A percentile compares a stretch with the other conserved stretches of the same genome.
These are phyloP conservation scores for Penicillium longicatenatum DNA, from an alignment of 495 filamentous ascomycete species.

Conservation along the genomic window DNA sequence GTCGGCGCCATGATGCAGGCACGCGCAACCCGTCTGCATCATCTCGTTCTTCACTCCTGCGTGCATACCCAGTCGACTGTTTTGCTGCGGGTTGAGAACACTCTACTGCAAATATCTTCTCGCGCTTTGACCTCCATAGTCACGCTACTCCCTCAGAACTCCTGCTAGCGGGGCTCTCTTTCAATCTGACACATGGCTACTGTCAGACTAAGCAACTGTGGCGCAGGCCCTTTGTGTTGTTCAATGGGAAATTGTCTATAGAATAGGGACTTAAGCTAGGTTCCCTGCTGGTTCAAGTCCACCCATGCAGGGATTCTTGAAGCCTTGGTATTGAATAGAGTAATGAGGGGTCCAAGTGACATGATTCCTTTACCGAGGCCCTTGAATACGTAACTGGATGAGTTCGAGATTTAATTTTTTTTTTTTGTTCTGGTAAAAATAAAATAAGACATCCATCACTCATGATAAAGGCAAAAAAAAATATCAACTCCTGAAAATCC, in stretches of 20 bases:
- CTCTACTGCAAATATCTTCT: too few species aligned
- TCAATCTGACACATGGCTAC: constrained; percentile 1
- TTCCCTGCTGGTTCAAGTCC: not conserved
- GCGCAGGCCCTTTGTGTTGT: not conserved
- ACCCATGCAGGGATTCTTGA: not conserved
- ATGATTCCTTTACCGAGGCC: not conserved
- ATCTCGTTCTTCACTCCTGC: not conserved
- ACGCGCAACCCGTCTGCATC: not conserved
- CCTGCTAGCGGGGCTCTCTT: not conserved
- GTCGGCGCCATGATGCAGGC: not conserved
- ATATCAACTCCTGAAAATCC: constrained; percentile 18
- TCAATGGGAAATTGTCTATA: not conserved
- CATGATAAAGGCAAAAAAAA: constrained; percentile 10
- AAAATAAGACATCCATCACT: constrained; percentile 14
- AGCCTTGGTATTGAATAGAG: not conserved
- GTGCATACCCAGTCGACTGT: not conserved
- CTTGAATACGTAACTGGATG: not conserved
- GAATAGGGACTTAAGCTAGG: not conserved
- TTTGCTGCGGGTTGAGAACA: not conserved
- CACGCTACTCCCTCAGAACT: not conserved
- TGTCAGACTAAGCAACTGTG: not conserved
- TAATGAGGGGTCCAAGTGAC: not conserved
- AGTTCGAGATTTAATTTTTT: constrained; percentile 15
- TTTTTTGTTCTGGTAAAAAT: constrained; percentile 2
- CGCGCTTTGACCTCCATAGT: not conserved